Evolutionary conservation across 352 stramenopile species (phyloP).

Genomic region (Pythium oligandrum): DNA sequence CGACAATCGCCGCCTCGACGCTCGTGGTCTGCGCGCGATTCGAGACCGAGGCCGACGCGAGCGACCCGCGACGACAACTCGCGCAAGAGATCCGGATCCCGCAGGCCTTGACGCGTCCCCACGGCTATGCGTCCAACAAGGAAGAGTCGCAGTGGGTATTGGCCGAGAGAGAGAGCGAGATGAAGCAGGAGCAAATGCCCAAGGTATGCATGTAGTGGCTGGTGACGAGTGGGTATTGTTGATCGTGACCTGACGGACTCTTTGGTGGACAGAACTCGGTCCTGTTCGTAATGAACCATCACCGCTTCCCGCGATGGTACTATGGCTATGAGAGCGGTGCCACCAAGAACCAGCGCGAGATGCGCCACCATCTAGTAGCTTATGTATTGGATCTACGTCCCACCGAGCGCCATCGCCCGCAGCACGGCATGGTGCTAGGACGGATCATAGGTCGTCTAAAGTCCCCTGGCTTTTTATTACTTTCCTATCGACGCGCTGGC

Average conservation of each 20-base stretch:
- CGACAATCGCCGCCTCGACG: background rate
- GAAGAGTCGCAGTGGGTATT: constrained; percentile 26
- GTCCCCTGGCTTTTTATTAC: constrained; percentile 25
- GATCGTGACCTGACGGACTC: no score
- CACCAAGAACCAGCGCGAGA: constrained; percentile 37
- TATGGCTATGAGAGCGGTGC: constrained; percentile 49
- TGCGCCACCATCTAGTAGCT: constrained; percentile 35
- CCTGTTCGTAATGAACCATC: constrained; percentile 45
- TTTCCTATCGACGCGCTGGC: constrained; percentile 31
- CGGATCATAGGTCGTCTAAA: constrained; percentile 28
- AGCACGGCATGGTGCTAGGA: constrained; percentile 7
- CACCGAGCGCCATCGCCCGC: constrained; percentile 8
- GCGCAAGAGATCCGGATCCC: constrained; percentile 4
- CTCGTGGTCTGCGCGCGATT: constrained; percentile 10
- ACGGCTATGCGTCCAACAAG: constrained; percentile 7
- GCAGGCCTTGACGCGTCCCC: constrained; percentile 2
- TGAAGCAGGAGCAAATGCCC: constrained; percentile 23
- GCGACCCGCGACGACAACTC: background rate
- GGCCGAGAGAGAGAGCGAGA: constrained; percentile 29
- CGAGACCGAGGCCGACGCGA: constrained; percentile 8
- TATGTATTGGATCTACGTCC: constrained; percentile 25
- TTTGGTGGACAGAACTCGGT: constrained; percentile 21
- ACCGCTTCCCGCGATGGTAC: constrained; percentile 43
- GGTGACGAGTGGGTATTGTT: no score
- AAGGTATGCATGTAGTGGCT: constrained; percentile 14